Base-by-base conservation (phyloP, 2,329 filamentous ascomycete species). In the Calonectria pteridis region DNA sequence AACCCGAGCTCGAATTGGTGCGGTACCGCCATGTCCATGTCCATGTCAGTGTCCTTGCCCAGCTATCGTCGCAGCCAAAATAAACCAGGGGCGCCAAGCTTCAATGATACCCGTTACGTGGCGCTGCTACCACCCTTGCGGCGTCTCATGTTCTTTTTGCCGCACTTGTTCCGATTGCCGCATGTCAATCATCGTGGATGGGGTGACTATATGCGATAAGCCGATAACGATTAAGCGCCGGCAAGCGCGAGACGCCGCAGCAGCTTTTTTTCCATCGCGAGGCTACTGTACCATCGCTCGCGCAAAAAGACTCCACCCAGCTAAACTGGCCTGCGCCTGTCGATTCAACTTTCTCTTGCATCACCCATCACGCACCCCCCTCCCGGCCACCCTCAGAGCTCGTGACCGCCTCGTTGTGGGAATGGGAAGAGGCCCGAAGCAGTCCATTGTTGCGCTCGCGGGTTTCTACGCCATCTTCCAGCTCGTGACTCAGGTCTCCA, bases 361-460 rank as follows among this genome's bases (percentile, higher is more conserved):
- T n/a, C 55, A 43, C 33, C 50, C 70, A 69, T 73, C 71, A 49
- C 53, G 28, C 23, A 64, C 28, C 55, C 58, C 58, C 46, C 58
- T 58, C 70, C 28, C 29, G n/a, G 28, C 35, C n/a, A 26, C 53
- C 35, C 14, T 14, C 46, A 62, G 50, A 73, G 59, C 74, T 62
- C 62, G 69, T 73, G 67, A 37, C 35, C 63, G n/a, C 31, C 33
- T 69, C 51, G 46, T 35, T 71, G 20, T 40, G 77, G 82, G 81
- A 76, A 85, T 85, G 84, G 80, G 81, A 80, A 81, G 77, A 79
- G 84, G 86, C 79, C 84, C 85, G 14, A 85, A 84, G 79, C 82
- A 81, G 75, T 82, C 82, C 71, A 78, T 84, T 35, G 73, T 84
- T 69, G 77, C 81, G 72, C 78, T 84, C 77, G 77, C 80, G 59